A percentile compares a stretch with the other conserved stretches of the same genome.
phyloP scores from a whole-genome alignment of 2,329 filamentous ascomycete genomes.

The Penicillium italicum region DNA sequence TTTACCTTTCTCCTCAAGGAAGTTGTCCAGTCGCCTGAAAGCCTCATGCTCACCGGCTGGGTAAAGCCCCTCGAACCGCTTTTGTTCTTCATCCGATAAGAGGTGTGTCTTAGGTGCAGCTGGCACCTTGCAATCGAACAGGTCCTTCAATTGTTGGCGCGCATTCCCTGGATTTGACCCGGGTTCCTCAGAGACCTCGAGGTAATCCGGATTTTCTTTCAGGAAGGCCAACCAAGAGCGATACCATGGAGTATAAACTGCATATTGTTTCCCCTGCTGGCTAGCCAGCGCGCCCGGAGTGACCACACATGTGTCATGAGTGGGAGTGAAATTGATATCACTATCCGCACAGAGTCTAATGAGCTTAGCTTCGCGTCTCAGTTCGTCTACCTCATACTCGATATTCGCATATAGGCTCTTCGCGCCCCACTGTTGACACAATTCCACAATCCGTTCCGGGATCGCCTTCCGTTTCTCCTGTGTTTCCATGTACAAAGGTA shows the following conservation, averaged over 20 bases:
- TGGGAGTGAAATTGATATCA: conserved; percentile 65
- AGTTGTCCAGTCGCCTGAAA: conserved; percentile 59
- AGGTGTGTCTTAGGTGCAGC: conserved; percentile 60
- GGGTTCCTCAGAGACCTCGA: conserved; percentile 61
- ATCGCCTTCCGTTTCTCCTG: conserved; percentile 63
- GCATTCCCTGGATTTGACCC: conserved; percentile 51
- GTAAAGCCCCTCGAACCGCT: conserved; percentile 59
- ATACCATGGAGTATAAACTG: conserved; percentile 82
- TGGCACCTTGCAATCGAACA: conserved; percentile 63
- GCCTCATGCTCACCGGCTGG: conserved; percentile 75
- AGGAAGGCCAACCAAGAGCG: conserved; percentile 70
- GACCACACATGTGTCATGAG: conserved; percentile 81
- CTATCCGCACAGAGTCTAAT: conserved; percentile 58
- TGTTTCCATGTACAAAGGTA: conserved; percentile 74
- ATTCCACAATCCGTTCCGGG: conserved; percentile 57
- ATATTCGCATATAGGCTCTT: conserved; percentile 77
- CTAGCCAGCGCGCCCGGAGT: conserved; percentile 65
- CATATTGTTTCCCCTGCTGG: conserved; percentile 71
- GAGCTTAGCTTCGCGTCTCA: conserved; percentile 70
- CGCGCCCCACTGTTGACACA: conserved; percentile 68
- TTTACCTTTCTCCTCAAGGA: conserved; percentile 61
- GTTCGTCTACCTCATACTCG: conserved; percentile 89
- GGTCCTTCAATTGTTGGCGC: conserved; percentile 47
- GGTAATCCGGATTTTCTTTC: conserved; percentile 63
- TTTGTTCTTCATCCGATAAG: conserved; percentile 57